Evolutionary conservation across 768 basidiomycete genomes (phyloP).

Genomic region (Leccinum uliginosum): DNA sequence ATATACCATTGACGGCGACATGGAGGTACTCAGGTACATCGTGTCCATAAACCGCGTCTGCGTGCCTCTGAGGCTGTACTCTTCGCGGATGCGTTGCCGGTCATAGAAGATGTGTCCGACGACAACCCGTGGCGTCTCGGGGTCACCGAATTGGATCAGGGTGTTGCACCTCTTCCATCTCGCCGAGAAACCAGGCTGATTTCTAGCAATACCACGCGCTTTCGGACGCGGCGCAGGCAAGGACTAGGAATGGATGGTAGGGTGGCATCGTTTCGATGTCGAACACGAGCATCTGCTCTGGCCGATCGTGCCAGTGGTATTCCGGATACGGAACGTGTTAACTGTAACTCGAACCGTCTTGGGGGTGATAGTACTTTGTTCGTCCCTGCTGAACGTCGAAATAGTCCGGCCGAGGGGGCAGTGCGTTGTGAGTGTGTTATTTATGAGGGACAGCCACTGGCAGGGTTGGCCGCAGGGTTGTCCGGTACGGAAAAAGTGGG

Average conservation of each 20-base stretch:
- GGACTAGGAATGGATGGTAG: slow-evolving; percentile 75
- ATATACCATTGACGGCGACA: slow-evolving; percentile 90
- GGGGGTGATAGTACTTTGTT: no score
- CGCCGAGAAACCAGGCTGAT: slow-evolving; percentile 83
- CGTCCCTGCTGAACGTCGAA: no score
- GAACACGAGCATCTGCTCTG: slow-evolving; percentile 71
- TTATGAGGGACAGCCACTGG: slow-evolving; percentile 30
- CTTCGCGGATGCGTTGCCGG: slow-evolving; percentile 73
- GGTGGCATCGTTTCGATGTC: slow-evolving; percentile 93
- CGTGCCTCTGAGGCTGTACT: no score
- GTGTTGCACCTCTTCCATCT: slow-evolving; percentile 55
- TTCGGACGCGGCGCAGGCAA: slow-evolving; percentile 82
- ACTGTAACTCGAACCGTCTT: no score
- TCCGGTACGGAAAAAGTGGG: no score
- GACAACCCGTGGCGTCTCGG: slow-evolving; percentile 53
- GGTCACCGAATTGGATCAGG: slow-evolving; percentile 70
- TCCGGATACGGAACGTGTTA: slow-evolving; percentile 62
- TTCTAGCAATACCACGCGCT: slow-evolving; percentile 96
- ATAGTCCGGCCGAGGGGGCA: no score
- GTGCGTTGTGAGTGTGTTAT: no score
- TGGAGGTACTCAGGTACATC: slow-evolving; percentile 93
- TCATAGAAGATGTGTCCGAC: slow-evolving; percentile 95
- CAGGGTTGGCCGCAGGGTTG: slow-evolving; percentile 33
- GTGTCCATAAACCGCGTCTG: slow-evolving; percentile 81
- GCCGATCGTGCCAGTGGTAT: slow-evolving; percentile 54